These are phyloP conservation scores for Pseudocercospora musae DNA, from an alignment of 2,329 filamentous ascomycete species.

Conservation along the genomic window DNA sequence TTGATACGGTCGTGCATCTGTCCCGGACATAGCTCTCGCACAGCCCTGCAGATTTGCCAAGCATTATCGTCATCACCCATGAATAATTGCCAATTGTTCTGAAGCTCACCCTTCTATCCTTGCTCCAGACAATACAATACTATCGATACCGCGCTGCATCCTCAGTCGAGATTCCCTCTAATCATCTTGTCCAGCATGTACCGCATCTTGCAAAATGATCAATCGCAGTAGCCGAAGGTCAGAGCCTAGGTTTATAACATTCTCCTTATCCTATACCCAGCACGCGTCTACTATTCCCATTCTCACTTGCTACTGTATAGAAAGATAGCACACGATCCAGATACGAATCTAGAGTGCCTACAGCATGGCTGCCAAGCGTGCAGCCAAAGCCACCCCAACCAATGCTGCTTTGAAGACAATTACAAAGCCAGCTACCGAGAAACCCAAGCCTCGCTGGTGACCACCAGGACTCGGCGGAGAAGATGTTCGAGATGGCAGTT, in stretches of 20 bases:
- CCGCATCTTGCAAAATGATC: background rate
- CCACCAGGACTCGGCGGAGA: background rate
- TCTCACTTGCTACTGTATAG: background rate
- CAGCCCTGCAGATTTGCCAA: background rate
- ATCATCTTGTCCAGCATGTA: too few species aligned
- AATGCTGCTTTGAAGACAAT: background rate
- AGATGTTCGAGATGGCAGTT: constrained; percentile 4
- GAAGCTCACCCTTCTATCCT: too few species aligned
- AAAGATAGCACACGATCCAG: too few species aligned
- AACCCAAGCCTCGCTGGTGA: background rate
- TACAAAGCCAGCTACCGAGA: background rate
- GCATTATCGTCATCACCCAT: background rate
- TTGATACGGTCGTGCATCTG: background rate
- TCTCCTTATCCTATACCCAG: background rate
- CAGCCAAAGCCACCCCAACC: too few species aligned
- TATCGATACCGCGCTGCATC: too few species aligned
- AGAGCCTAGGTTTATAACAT: background rate
- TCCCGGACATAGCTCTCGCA: background rate
- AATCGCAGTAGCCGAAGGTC: background rate
- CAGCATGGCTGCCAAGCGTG: background rate
- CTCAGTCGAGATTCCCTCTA: too few species aligned
- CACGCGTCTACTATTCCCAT: background rate
- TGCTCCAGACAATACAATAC: too few species aligned
- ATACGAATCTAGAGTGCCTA: background rate
- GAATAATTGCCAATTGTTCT: too few species aligned